phyloP scores from a whole-genome alignment of 2,329 filamentous ascomycete genomes.

The Trichoderma koningiopsis region DNA sequence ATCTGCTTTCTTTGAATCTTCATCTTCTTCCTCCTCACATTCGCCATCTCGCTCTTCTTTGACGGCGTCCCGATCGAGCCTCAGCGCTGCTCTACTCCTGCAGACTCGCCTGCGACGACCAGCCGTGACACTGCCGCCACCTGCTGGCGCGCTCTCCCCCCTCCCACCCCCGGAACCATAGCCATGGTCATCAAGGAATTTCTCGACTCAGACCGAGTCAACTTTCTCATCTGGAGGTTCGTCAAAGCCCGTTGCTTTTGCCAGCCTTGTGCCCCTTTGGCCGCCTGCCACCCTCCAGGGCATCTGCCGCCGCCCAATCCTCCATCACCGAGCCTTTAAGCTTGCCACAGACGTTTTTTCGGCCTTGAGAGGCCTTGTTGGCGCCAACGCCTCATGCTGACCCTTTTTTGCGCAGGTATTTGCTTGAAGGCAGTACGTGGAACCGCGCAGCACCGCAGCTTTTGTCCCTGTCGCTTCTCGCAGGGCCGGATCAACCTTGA shows the following conservation, averaged over 20 bases:
- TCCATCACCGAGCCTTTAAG: not conserved
- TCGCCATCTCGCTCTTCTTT: constrained; percentile 6
- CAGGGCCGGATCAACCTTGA: not conserved
- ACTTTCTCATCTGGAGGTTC: constrained; percentile 72
- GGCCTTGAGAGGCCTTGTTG: constrained; percentile 23
- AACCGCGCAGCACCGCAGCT: constrained; percentile 27
- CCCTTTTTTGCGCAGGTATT: constrained; percentile 49
- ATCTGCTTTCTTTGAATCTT: constrained; percentile 32
- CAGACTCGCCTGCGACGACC: constrained; percentile 28
- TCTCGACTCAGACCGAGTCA: constrained; percentile 67
- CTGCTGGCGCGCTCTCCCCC: constrained; percentile 34
- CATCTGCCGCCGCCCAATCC: constrained; percentile 3
- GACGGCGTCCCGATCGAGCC: constrained; percentile 22
- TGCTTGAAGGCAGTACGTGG: constrained; percentile 64
- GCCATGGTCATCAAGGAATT: constrained; percentile 60
- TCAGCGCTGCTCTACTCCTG: constrained; percentile 19
- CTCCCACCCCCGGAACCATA: constrained; percentile 38
- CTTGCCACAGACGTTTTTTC: not conserved
- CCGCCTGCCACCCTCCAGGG: constrained; percentile 28
- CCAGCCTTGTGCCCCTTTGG: constrained; percentile 30
- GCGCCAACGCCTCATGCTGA: constrained; percentile 26
- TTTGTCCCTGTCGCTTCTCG: not conserved
- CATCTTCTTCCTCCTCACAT: constrained; percentile 26
- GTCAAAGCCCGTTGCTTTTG: constrained; percentile 37
- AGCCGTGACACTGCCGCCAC: constrained; percentile 38